phyloP scores from a whole-genome alignment of 108 stramenopile genomes.

The Fistulifera pelliculosa region DNA sequence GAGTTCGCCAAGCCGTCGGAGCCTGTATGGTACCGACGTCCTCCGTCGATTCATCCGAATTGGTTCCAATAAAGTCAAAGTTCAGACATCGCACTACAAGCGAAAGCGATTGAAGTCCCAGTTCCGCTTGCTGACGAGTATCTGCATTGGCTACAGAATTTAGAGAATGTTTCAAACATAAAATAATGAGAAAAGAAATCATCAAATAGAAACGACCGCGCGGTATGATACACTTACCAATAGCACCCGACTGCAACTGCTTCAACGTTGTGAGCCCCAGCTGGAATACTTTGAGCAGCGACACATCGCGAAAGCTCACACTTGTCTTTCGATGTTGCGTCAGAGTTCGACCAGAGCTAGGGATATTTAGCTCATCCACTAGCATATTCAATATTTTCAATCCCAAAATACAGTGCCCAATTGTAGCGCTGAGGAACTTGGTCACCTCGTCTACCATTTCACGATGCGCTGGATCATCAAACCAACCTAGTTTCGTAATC shows the following conservation, averaged over 20 bases:
- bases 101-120: conserved; percentile 83
- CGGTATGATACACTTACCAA: conserved; percentile 40
- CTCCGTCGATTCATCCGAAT: conserved; percentile 95
- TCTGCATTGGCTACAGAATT: conserved; percentile 35
- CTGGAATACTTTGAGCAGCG: conserved; percentile 88
- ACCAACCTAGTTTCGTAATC: conserved; percentile 98
- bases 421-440: conserved; percentile 91
- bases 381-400: conserved; percentile 91
- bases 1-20: conserved; percentile 86
- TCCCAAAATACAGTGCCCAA: conserved; percentile 93
- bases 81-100: conserved; percentile 83
- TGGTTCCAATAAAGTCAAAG: conserved; percentile 98
- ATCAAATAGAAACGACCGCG: not conserved
- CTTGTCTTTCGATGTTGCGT: conserved; percentile 96
- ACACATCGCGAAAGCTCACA: conserved; percentile 92
- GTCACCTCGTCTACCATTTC: conserved; percentile 92
- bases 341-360: conserved; percentile 85
- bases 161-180: conserved; percentile 8
- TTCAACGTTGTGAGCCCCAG: conserved; percentile 86
- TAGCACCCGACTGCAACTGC: conserved; percentile 82
- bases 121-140: conserved; percentile 59
- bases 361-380: conserved; percentile 95
- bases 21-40: conserved; percentile 97
- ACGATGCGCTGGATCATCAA: conserved; percentile 86
- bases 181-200: not conserved